Percentiles rank a stretch among this genome's conserved stretches.
phyloP scores from a whole-genome alignment of 495 filamentous ascomycete species.

The Hamigera avellanea region DNA sequence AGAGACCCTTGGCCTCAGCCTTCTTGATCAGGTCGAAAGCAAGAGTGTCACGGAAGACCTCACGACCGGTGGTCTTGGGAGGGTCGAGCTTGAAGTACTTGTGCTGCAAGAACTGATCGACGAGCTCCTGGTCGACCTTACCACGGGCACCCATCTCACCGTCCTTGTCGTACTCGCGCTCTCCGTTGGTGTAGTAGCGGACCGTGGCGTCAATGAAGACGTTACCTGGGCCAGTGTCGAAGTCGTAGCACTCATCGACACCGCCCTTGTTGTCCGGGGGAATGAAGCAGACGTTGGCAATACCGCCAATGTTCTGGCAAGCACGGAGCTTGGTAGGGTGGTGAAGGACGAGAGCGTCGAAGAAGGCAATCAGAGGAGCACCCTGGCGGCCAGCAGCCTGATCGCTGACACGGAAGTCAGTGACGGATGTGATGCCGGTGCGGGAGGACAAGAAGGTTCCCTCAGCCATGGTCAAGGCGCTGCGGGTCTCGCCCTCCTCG shows the following conservation, averaged over 20 bases:
- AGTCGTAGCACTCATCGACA: conserved; percentile 36
- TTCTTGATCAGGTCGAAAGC: conserved; percentile 20
- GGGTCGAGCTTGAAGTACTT: conserved; percentile 20
- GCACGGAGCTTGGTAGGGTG: conserved; percentile 44
- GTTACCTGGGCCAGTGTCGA: conserved; percentile 37
- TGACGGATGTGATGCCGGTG: conserved; percentile 35
- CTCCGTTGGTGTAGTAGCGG: conserved; percentile 21
- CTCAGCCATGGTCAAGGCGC: conserved; percentile 37
- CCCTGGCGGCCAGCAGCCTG: conserved; percentile 35
- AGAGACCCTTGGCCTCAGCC: too few species aligned
- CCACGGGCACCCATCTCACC: conserved; percentile 41
- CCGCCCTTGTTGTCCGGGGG: conserved; percentile 39
- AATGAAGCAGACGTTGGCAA: conserved; percentile 49
- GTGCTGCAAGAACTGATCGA: conserved; percentile 36
- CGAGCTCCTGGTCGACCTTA: conserved; percentile 38
- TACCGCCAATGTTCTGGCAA: conserved; percentile 50
- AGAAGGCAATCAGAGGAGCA: conserved; percentile 32
- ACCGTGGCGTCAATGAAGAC: conserved; percentile 29
- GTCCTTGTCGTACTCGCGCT: conserved; percentile 29
- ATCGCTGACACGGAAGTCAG: conserved; percentile 33
- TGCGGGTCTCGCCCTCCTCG: conserved; percentile 31
- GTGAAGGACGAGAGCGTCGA: conserved; percentile 40
- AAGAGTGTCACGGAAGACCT: conserved; percentile 42
- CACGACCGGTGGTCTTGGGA: conserved; percentile 47
- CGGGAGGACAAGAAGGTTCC: conserved; percentile 26